Evolutionary conservation across 2,329 filamentous ascomycete genomes (phyloP).

Genomic region (Leptographium galeiforme): DNA sequence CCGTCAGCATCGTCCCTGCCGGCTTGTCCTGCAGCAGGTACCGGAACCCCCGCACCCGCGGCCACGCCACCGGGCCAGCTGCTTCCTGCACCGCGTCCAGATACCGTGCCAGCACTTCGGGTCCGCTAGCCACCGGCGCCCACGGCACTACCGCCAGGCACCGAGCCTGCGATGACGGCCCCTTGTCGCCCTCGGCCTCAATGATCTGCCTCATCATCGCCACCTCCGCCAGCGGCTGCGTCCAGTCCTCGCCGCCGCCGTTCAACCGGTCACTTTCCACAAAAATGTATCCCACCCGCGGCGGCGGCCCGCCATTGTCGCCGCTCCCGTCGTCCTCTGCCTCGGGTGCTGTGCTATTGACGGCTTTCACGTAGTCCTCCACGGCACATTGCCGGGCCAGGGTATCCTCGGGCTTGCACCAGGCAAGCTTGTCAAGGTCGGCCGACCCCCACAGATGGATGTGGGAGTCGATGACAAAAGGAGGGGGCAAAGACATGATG

Average conservation of each 20-base stretch:
- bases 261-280: conserved; percentile 69
- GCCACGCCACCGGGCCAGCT: conserved; percentile 52
- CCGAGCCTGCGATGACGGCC: conserved; percentile 35
- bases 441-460: conserved; percentile 72
- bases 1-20: conserved; percentile 47
- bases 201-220: conserved; percentile 54
- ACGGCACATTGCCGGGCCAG: conserved; percentile 53
- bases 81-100: conserved; percentile 44
- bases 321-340: conserved; percentile 16
- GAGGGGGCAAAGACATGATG: conserved; percentile 9
- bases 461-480: conserved; percentile 68
- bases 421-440: conserved; percentile 54
- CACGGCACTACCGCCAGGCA: conserved; percentile 66
- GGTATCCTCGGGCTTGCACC: conserved; percentile 47
- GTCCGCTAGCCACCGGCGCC: conserved; percentile 65
- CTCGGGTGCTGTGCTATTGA: conserved; percentile 11
- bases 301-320: conserved; percentile 4
- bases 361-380: conserved; percentile 37
- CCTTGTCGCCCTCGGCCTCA: conserved; percentile 35
- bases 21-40: conserved; percentile 74
- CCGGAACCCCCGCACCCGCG: conserved; percentile 62
- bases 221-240: conserved; percentile 58
- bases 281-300: conserved; percentile 59
- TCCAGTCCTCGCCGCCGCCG: conserved; percentile 49
- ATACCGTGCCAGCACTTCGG: conserved; percentile 49